A percentile compares a stretch with the other conserved stretches of the same genome.
Evolutionary conservation across 805 yeast species (phyloP).

Genomic region (Wickerhamiella spandovensis): DNA sequence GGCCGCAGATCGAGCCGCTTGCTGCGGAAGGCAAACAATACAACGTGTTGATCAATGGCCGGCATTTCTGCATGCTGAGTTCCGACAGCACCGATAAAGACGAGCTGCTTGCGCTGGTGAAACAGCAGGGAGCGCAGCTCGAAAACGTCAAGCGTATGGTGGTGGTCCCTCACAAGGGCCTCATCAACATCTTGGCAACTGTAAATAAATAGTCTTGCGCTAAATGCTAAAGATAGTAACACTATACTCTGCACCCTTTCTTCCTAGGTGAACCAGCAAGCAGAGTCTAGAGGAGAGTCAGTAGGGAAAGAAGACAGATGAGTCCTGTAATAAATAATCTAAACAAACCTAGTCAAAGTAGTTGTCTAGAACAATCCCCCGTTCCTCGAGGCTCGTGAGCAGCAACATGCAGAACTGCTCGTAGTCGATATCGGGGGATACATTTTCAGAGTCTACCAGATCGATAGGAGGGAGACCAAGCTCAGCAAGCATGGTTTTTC

Average conservation of each 20-base stretch:
- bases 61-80: slow-evolving; percentile 19
- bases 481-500: neutral
- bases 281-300: too few species aligned
- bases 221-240: neutral
- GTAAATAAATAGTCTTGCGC: neutral
- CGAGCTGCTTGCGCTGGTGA: slow-evolving; percentile 5
- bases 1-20: slow-evolving; percentile 42
- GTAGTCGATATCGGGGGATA: neutral
- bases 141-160: slow-evolving; percentile 7
- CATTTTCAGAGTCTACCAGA: neutral
- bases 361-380: neutral
- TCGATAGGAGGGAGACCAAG: neutral
- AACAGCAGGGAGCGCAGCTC: neutral
- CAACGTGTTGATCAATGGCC: slow-evolving; percentile 64
- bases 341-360: neutral
- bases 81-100: slow-evolving; percentile 4
- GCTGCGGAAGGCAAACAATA: slow-evolving; percentile 31
- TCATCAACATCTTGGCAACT: slow-evolving; percentile 9
- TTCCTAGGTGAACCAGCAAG: too few species aligned
- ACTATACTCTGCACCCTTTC: too few species aligned
- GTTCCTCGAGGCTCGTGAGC: neutral
- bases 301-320: too few species aligned
- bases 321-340: too few species aligned
- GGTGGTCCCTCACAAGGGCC: slow-evolving; percentile 11
- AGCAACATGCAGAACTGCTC: slow-evolving; percentile 1